phyloP scores from a whole-genome alignment of 2,329 filamentous ascomycete genomes.

The Dothideomycetidae sp. region DNA sequence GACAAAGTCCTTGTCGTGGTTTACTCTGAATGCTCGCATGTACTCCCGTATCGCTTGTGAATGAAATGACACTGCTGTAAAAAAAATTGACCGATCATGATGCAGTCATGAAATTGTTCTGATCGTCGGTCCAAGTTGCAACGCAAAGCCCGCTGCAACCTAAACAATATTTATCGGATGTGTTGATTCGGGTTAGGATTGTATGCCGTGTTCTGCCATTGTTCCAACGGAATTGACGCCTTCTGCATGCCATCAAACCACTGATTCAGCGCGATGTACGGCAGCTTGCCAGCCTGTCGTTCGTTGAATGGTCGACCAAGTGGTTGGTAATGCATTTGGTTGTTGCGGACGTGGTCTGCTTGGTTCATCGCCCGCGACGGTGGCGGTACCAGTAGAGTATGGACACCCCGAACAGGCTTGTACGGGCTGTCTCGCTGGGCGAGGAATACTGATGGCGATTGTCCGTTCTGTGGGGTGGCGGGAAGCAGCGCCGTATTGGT shows the following conservation, averaged over 20 bases:
- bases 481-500: slow-evolving; percentile 45
- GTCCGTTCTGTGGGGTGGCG: slow-evolving; percentile 36
- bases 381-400: slow-evolving; percentile 79
- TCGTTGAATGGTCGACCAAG: slow-evolving; percentile 33
- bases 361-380: slow-evolving; percentile 62
- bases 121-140: too few relatives aligned
- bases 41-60: too few relatives aligned
- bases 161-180: not conserved
- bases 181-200: not conserved
- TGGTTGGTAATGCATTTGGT: slow-evolving; percentile 39
- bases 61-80: too few relatives aligned
- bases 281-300: slow-evolving; percentile 30
- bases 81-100: too few relatives aligned
- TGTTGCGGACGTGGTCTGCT: slow-evolving; percentile 28
- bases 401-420: slow-evolving; percentile 75
- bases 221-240: slow-evolving; percentile 20
- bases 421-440: slow-evolving; percentile 86
- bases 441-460: slow-evolving; percentile 78
- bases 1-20: too few relatives aligned
- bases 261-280: slow-evolving; percentile 24
- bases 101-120: too few relatives aligned
- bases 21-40: too few relatives aligned
- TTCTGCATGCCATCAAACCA: slow-evolving; percentile 22
- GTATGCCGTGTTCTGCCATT: slow-evolving; percentile 16
- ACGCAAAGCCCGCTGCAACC: too few relatives aligned